Evolutionary conservation across 352 stramenopile species (phyloP), one percentile per base, ranked within the genome.

Genomic region (Phytopythium kandeliae): DNA sequence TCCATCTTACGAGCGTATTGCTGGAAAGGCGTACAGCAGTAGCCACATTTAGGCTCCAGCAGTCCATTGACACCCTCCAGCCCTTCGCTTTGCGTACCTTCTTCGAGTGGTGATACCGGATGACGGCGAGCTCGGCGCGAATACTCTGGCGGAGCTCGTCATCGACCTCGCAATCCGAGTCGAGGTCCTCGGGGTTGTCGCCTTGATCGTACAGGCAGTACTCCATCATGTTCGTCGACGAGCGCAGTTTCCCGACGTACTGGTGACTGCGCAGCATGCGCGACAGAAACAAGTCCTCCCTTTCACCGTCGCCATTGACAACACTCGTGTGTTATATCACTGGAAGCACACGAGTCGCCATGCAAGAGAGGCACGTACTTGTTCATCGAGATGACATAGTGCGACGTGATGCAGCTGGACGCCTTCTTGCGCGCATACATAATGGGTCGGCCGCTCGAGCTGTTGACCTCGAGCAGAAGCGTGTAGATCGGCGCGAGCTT

Each of bases 311-410:
- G 1, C n/a, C 16, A 22, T n/a, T 13, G 26, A n/a, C 26, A 49
- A 4, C 28, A 33, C 41, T 48, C 45, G 9, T 1, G 16, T 17
- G 4, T 24, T 53, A n/a, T 9, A 24, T 49, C 26, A 22, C 17
- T 17, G 41, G 34, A 28, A 42, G 41, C 25, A 48, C 8, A n/a
- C n/a, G 28, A 31, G 28, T 31, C 9, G 28, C 4, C 4, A 31
- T 31, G 28, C 17, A 17, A 8, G 33, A 42, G 26, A 19, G 5
- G n/a, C n/a, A 45, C 56, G 35, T 49, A 85, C 67, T 86, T 77
- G 55, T 92, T 92, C 53, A 92, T 71, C 16, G 79, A 92, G 45
- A 96, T 91, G 7, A 93, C 79, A 54, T 91, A 96, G 61, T 96
- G 82, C 21, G 85, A 87, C 35, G 80, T 88, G 60, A 89, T 89